These are phyloP conservation scores for Alternaria solani DNA, from an alignment of 2,329 filamentous ascomycete genomes.

Conservation along the genomic window DNA sequence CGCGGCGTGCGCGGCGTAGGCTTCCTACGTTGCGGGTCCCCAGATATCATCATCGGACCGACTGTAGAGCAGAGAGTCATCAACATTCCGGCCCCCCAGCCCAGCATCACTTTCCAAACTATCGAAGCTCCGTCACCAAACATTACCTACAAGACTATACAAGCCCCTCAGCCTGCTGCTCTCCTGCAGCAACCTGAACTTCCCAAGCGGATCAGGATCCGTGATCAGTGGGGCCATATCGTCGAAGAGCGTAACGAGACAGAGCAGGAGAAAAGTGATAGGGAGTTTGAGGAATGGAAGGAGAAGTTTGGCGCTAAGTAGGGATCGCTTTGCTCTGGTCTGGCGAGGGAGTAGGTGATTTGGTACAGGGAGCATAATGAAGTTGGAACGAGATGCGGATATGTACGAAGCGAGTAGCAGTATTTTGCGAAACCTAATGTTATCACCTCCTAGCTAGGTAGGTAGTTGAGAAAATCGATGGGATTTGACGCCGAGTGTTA, in stretches of 20 bases:
- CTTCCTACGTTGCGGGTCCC: background rate
- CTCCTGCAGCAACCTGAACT: background rate
- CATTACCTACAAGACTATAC: background rate
- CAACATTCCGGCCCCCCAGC: background rate
- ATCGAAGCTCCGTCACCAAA: background rate
- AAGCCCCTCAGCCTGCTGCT: background rate
- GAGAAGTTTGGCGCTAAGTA: background rate
- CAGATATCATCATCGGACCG: background rate
- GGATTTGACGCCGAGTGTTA: background rate
- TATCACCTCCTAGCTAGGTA: too few species aligned
- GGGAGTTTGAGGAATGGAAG: slow-evolving; percentile 7
- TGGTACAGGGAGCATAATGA: background rate
- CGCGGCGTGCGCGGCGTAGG: background rate
- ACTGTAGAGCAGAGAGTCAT: background rate
- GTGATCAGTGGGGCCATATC: background rate
- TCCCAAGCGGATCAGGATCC: background rate
- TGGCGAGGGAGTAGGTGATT: background rate
- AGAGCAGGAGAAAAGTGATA: slow-evolving; percentile 3
- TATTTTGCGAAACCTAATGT: background rate
- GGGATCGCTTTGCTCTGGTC: background rate
- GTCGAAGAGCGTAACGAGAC: background rate
- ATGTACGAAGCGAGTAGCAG: background rate
- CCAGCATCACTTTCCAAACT: background rate
- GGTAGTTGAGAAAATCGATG: too few species aligned
- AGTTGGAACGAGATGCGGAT: background rate